Percentiles rank a stretch among this genome's conserved stretches.
Conservation (phyloP, 495 filamentous ascomycete genomes). For the Aspergillus indologenus region DNA sequence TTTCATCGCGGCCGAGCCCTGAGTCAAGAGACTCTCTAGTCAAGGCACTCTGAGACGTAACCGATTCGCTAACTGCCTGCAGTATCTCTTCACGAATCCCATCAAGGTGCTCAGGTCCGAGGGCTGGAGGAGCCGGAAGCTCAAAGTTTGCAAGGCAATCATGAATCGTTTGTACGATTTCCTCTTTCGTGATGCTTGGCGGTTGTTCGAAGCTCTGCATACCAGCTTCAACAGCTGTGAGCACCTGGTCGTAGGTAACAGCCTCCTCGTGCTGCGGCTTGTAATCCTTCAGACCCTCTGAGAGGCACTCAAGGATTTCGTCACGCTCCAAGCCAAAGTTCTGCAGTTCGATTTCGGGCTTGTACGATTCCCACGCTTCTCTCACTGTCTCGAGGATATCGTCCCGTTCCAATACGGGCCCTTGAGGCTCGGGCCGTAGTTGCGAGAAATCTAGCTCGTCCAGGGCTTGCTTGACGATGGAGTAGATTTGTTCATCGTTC, state of each 20-base stretch:
- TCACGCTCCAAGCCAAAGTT: slow-evolving; percentile 86
- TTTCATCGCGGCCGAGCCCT: slow-evolving; percentile 47
- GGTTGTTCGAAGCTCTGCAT: slow-evolving; percentile 72
- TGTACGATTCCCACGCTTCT: slow-evolving; percentile 87
- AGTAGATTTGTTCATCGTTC: slow-evolving; percentile 77
- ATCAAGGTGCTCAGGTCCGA: slow-evolving; percentile 32
- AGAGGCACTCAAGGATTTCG: slow-evolving; percentile 79
- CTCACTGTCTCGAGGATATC: slow-evolving; percentile 81
- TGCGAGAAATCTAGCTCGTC: slow-evolving; percentile 55
- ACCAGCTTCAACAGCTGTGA: slow-evolving; percentile 76
- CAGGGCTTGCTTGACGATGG: slow-evolving; percentile 72
- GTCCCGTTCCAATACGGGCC: slow-evolving; percentile 59
- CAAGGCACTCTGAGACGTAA: slow-evolving; percentile 43
- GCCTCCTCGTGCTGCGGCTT: slow-evolving; percentile 54
- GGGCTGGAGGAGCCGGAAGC: slow-evolving; percentile 13
- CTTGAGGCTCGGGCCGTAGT: slow-evolving; percentile 33
- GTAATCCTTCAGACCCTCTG: slow-evolving; percentile 78
- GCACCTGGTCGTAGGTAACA: slow-evolving; percentile 73
- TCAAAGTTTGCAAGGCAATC: slow-evolving; percentile 57
- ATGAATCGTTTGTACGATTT: slow-evolving; percentile 70
- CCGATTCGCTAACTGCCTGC: slow-evolving; percentile 35
- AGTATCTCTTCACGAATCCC: slow-evolving; percentile 41
- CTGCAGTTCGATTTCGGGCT: slow-evolving; percentile 85
- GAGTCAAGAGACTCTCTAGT: slow-evolving; percentile 47
- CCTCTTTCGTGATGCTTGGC: slow-evolving; percentile 67